Evolutionary conservation across 2,329 filamentous ascomycete genomes (phyloP).

Genomic region (Coniella vitis): DNA sequence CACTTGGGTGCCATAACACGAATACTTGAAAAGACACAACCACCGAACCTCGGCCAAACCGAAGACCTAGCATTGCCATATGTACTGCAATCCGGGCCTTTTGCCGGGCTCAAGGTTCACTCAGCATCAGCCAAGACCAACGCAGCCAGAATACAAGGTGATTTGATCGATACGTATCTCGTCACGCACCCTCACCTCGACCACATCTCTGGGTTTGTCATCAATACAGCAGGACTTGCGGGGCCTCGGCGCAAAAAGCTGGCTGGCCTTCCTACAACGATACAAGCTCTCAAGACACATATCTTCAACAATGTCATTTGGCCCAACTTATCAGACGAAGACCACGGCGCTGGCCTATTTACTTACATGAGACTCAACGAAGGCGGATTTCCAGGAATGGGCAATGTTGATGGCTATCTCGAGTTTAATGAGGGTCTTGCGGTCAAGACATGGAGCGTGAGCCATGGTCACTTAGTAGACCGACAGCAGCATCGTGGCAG

Average conservation of each 20-base stretch:
- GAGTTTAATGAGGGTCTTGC: slow-evolving; percentile 83
- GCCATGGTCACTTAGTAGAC: slow-evolving; percentile 84
- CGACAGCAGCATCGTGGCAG: slow-evolving; percentile 59
- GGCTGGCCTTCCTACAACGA: slow-evolving; percentile 80
- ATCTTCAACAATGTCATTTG: slow-evolving; percentile 98
- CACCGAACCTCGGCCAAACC: slow-evolving; percentile 27
- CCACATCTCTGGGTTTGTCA: slow-evolving; percentile 83
- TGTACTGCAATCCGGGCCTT: slow-evolving; percentile 62
- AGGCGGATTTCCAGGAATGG: slow-evolving; percentile 78
- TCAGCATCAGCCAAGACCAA: slow-evolving; percentile 64
- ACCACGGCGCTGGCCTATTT: slow-evolving; percentile 85
- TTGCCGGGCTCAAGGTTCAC: slow-evolving; percentile 69
- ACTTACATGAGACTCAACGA: slow-evolving; percentile 86
- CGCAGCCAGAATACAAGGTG: slow-evolving; percentile 69
- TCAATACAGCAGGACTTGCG: slow-evolving; percentile 85
- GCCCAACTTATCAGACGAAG: slow-evolving; percentile 95
- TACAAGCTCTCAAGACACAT: slow-evolving; percentile 84
- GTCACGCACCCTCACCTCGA: slow-evolving; percentile 98
- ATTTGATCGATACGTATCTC: slow-evolving; percentile 79
- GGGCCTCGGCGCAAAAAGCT: slow-evolving; percentile 77
- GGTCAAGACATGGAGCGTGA: slow-evolving; percentile 82
- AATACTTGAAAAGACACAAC: slow-evolving; percentile 58
- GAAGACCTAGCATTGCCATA: slow-evolving; percentile 38
- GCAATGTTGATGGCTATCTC: slow-evolving; percentile 75
- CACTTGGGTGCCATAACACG: slow-evolving; percentile 80